Evolutionary conservation across 306 rosid species (phyloP).

Genomic region (Vigna radiata): DNA sequence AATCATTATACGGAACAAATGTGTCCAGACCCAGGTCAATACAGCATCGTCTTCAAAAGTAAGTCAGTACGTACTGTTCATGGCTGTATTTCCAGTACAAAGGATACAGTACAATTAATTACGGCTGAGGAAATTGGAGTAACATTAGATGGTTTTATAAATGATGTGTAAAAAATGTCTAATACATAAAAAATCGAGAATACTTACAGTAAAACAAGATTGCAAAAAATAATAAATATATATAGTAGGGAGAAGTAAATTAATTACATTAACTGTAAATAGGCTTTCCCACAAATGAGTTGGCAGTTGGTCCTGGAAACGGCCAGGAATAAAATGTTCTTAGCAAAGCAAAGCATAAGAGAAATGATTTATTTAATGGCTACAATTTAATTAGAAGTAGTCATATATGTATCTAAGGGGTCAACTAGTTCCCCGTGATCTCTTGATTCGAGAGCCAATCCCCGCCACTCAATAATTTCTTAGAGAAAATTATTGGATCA

Average conservation of each 20-base stretch:
- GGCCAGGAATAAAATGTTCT: slow-evolving; percentile 43
- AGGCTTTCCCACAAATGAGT: slow-evolving; percentile 53
- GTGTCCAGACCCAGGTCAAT: slow-evolving; percentile 32
- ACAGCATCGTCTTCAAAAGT: slow-evolving; percentile 26
- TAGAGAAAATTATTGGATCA: background rate
- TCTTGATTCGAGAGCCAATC: background rate
- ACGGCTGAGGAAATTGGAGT: slow-evolving; percentile 2
- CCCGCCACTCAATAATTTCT: slow-evolving; percentile 17
- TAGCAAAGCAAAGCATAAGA: slow-evolving; percentile 25
- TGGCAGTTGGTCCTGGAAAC: slow-evolving; percentile 53
- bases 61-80: slow-evolving; percentile 17
- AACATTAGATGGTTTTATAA: slow-evolving; percentile 14
- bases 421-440: background rate
- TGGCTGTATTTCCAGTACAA: slow-evolving; percentile 36
- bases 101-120: slow-evolving; percentile 5
- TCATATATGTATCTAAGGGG: background rate
- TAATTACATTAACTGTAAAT: slow-evolving; percentile 51
- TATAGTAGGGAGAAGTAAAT: slow-evolving; percentile 40
- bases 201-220: slow-evolving; percentile 20
- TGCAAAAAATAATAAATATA: background rate
- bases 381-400: background rate
- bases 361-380: background rate
- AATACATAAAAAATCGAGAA: slow-evolving; percentile 18
- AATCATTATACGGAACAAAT: slow-evolving; percentile 22
- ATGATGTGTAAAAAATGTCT: background rate